Evolutionary conservation across 768 basidiomycete genomes (phyloP), one percentile per base, ranked within the genome.

Genomic region (Kwoniella sp.): DNA sequence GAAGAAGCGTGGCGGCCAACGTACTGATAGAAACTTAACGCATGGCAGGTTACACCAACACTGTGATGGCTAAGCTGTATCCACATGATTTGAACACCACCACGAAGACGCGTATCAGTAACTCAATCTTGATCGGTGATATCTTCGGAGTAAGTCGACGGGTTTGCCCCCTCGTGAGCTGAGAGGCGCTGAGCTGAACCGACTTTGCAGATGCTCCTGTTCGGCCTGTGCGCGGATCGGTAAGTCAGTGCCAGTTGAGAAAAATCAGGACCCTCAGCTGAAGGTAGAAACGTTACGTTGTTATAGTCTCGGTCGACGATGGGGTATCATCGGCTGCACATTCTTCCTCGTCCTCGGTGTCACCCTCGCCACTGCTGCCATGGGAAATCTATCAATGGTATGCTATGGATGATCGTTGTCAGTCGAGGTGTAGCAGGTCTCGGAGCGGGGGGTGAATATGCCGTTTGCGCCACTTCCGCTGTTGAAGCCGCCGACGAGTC

Each of bases 321-420:
- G 54, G 54, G 54, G 54, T 17, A 55, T 55, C 21, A 30, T 55
- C 36, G 54, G 54, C 5, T 55, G 54, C n/a, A 55, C 54, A 17
- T 55, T 55, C 54, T 55, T 55, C 54, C 54, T 55, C 29, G 54
- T 55, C 21, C 54, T 55, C 54, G 54, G 54, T 40, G 54, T 55
- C 30, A 55, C 54, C 9, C 29, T 55, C 24, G 54, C 54, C 36
- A 55, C 54, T 9, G 54, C 54, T 12, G 54, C 54, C 54, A 55
- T 19, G 54, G 54, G 21, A 55, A 55, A 55, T 17, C 54, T 21
- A n/a, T 37, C 22, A 22, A 36, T 2, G 54, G 54, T 10, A 55
- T 55, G 54, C 22, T 55, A 6, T 55, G 54, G 54, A 55, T 55
- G 54, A 55, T 55, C 29, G 54, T 55, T 21, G 36, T 55, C 29